Evolutionary conservation across 1,139 yeast species (phyloP).

Genomic region (Hyphopichia fennica): DNA sequence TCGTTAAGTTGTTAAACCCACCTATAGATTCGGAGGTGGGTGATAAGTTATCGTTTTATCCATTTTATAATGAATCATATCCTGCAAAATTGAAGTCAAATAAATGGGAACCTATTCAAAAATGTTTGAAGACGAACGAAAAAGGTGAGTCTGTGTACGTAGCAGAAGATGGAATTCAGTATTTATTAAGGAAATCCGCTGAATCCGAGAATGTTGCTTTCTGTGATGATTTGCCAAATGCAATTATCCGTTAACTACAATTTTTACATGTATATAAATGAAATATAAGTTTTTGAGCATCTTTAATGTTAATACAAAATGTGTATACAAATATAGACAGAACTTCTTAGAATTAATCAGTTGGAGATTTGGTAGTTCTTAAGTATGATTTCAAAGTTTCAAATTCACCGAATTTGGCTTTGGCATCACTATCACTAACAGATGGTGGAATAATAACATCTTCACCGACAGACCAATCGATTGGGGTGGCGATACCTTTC

Average conservation of each 20-base stretch:
- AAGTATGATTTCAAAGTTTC: conserved; percentile 81
- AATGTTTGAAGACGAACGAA: conserved; percentile 18
- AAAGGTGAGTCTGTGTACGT: conserved; percentile 12
- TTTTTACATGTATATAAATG: not conserved
- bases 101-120: conserved; percentile 33
- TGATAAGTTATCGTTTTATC: conserved; percentile 27
- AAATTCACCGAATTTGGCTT: conserved; percentile 78
- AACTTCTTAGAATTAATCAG: not conserved
- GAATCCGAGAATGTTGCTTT: conserved; percentile 3
- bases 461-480: conserved; percentile 71
- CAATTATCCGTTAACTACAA: conserved; percentile 7
- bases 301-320: too few relatives aligned
- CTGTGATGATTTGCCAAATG: conserved; percentile 9
- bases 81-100: conserved; percentile 33
- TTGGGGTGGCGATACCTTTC: conserved; percentile 82
- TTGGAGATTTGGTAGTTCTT: conserved; percentile 49
- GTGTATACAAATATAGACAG: too few relatives aligned
- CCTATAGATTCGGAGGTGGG: conserved; percentile 32
- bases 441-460: conserved; percentile 90
- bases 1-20: conserved; percentile 39
- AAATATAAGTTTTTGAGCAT: not conserved
- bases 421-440: conserved; percentile 77
- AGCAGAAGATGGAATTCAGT: conserved; percentile 10
- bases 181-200: conserved; percentile 5
- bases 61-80: conserved; percentile 11